A percentile compares a stretch with the other conserved stretches of the same genome.
phyloP scores from a whole-genome alignment of 768 basidiomycete genomes.

The Kwoniella europaea region DNA sequence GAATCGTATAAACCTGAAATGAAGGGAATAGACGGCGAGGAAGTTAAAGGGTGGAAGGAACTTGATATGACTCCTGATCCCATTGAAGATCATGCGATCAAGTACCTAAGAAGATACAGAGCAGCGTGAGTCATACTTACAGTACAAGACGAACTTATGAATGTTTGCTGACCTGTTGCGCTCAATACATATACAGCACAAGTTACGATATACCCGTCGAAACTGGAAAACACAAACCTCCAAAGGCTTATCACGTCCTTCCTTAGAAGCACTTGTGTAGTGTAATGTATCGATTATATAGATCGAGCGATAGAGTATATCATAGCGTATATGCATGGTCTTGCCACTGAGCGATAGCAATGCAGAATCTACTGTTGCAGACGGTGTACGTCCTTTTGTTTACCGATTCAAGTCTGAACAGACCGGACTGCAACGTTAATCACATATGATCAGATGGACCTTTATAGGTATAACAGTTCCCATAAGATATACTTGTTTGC shows the following conservation, averaged over 20 bases:
- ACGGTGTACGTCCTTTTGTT: too few relatives aligned
- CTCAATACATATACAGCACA: conserved; percentile 32
- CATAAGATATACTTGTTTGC: too few relatives aligned
- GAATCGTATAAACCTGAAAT: conserved; percentile 24
- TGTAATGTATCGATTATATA: conserved; percentile 4
- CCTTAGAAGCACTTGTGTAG: conserved; percentile 25
- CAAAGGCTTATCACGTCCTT: conserved; percentile 57
- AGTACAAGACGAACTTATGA: too few relatives aligned
- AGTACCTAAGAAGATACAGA: conserved; percentile 86
- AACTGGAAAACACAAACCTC: conserved; percentile 54
- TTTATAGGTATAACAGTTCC: too few relatives aligned
- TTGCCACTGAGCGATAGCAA: neutral
- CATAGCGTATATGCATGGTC: conserved; percentile 1
- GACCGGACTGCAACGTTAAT: too few relatives aligned
- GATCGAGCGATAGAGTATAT: neutral
- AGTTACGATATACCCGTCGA: conserved; percentile 57
- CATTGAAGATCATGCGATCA: conserved; percentile 86
- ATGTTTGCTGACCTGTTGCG: neutral
- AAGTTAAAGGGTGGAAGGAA: conserved; percentile 76
- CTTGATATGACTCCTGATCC: conserved; percentile 80
- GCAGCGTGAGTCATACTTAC: conserved; percentile 70
- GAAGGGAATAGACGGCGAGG: conserved; percentile 59
- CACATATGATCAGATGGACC: too few relatives aligned
- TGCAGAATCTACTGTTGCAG: too few relatives aligned
- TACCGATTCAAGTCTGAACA: too few relatives aligned